phyloP scores from a whole-genome alignment of 192 early-diverging fungal genomes.

The Gaertneriomyces sp. region DNA sequence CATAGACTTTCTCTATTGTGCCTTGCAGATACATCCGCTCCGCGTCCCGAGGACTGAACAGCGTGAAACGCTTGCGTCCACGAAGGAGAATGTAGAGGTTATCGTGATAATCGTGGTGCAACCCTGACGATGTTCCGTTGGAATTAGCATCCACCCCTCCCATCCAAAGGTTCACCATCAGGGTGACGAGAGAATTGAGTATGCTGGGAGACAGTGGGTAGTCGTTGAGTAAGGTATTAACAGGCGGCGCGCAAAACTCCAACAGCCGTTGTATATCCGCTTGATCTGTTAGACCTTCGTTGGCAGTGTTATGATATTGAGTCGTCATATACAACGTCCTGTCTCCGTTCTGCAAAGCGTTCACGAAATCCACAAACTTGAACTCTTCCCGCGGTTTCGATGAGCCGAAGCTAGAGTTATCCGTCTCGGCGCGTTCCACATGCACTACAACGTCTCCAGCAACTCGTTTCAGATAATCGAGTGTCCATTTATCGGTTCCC shows the following conservation, averaged over 20 bases:
- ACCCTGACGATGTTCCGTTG: slow-evolving; percentile 32
- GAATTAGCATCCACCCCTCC: slow-evolving; percentile 12
- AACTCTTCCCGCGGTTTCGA: slow-evolving; percentile 19
- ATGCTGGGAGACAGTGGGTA: slow-evolving; percentile 25
- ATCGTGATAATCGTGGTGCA: slow-evolving; percentile 52
- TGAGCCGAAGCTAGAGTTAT: slow-evolving; percentile 33
- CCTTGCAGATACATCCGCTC: slow-evolving; percentile 26
- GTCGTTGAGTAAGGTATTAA: slow-evolving; percentile 23
- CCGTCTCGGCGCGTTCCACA: slow-evolving; percentile 35
- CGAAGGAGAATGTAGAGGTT: slow-evolving; percentile 43
- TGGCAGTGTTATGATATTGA: slow-evolving; percentile 33
- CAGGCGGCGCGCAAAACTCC: slow-evolving; percentile 23
- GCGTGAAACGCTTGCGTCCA: slow-evolving; percentile 38
- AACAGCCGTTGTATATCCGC: slow-evolving; percentile 1
- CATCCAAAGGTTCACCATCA: slow-evolving; percentile 50
- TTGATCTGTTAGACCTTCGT: neutral
- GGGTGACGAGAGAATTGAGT: slow-evolving; percentile 32
- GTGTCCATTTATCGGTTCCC: neutral
- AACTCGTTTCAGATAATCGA: slow-evolving; percentile 21
- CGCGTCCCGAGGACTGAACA: slow-evolving; percentile 45
- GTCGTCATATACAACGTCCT: slow-evolving; percentile 41
- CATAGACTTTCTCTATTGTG: slow-evolving; percentile 15
- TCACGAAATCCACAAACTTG: slow-evolving; percentile 37
- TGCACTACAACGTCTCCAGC: slow-evolving; percentile 34
- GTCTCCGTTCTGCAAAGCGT: slow-evolving; percentile 22